Conservation (phyloP, 2,329 filamentous ascomycete genomes). For the Polychaeton citri region DNA sequence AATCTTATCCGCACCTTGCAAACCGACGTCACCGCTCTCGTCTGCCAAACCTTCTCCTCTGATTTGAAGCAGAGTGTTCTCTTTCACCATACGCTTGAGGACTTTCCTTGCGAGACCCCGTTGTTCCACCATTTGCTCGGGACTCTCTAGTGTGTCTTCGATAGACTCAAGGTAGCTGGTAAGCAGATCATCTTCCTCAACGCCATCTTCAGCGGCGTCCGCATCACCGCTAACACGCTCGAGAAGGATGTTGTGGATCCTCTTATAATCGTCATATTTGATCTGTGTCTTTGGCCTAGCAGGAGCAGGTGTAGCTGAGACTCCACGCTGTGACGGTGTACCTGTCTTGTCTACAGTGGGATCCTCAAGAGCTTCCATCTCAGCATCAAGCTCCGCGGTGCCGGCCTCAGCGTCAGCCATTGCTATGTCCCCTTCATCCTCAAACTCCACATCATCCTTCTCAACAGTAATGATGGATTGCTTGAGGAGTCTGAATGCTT, state of each 20-base stretch:
- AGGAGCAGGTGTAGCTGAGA: constrained; percentile 28
- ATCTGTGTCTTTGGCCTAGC: constrained; percentile 63
- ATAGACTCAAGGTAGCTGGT: constrained; percentile 88
- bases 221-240: constrained; percentile 76
- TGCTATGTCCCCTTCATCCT: constrained; percentile 51
- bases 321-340: constrained; percentile 10
- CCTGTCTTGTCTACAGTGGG: constrained; percentile 18
- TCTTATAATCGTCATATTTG: constrained; percentile 88
- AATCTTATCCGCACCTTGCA: constrained; percentile 39
- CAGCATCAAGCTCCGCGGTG: constrained; percentile 27
- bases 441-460: constrained; percentile 91
- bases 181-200: constrained; percentile 68
- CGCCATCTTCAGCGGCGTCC: constrained; percentile 59
- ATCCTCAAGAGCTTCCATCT: constrained; percentile 35
- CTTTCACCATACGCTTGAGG: constrained; percentile 88
- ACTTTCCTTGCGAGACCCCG: constrained; percentile 66
- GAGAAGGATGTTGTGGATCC: constrained; percentile 77
- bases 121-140: constrained; percentile 72
- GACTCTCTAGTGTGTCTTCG: constrained; percentile 65
- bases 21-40: constrained; percentile 46
- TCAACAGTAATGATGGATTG: constrained; percentile 97
- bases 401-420: constrained; percentile 33
- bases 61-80: constrained; percentile 46
- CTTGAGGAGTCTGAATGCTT: constrained; percentile 80
- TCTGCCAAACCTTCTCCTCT: constrained; percentile 82